Evolutionary conservation across 345 rosid genomes (phyloP).

Genomic region (Eutrema heterophyllum): DNA sequence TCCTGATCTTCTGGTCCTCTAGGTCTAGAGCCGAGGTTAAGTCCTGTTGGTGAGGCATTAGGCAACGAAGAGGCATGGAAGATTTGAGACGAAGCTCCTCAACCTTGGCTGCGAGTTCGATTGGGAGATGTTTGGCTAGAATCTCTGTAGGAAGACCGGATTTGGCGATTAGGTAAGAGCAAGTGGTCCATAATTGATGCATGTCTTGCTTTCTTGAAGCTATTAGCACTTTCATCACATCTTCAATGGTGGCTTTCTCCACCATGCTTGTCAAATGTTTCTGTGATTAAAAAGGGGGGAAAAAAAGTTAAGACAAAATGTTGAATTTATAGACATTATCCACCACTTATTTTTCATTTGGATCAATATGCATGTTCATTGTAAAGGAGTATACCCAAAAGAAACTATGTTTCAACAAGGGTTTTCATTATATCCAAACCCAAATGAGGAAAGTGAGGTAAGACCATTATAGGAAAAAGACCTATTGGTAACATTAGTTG

Average conservation of each 20-base stretch:
- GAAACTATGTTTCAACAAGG: neutral
- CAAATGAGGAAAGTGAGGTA: neutral
- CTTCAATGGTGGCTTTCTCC: conserved; percentile 94
- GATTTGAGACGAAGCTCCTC: conserved; percentile 91
- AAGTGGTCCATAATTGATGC: conserved; percentile 96
- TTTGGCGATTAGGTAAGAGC: conserved; percentile 92
- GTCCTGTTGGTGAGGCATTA: conserved; percentile 53
- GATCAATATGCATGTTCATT: neutral
- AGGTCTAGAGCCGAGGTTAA: conserved; percentile 57
- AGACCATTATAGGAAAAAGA: neutral
- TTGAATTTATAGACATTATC: neutral
- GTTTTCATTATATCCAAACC: neutral
- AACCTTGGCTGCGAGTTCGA: conserved; percentile 84
- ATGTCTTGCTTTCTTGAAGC: conserved; percentile 97
- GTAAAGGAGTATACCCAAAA: neutral
- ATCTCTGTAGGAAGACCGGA: conserved; percentile 92
- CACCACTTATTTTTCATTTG: neutral
- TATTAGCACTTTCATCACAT: conserved; percentile 92
- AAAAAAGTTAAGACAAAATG: neutral
- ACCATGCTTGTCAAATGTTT: conserved; percentile 94
- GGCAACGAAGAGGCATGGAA: conserved; percentile 58
- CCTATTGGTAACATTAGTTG: neutral
- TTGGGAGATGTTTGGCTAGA: conserved; percentile 78
- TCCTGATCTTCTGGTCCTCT: conserved; percentile 86
- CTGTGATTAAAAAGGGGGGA: conserved; percentile 31